Percentiles rank a stretch among this genome's conserved stretches.
Evolutionary conservation across 257 asterid genomes (phyloP).

Genomic region (Echium plantagineum): DNA sequence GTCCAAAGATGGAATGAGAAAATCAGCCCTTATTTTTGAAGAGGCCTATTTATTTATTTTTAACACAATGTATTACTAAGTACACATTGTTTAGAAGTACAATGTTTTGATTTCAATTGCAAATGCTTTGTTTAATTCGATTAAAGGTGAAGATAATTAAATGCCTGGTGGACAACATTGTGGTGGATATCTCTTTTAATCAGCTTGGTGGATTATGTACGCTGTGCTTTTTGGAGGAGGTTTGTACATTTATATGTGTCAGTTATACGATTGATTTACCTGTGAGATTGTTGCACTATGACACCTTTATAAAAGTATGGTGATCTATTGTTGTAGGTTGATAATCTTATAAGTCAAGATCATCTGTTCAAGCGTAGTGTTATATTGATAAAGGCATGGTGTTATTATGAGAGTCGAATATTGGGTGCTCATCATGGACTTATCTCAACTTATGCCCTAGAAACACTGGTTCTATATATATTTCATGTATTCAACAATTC

Average conservation of each 20-base stretch:
- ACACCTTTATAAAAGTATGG: neutral
- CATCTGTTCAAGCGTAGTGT: constrained; percentile 93
- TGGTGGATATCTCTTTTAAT: constrained; percentile 88
- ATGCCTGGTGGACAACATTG: constrained; percentile 89
- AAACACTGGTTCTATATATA: constrained; percentile 84
- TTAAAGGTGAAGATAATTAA: constrained; percentile 76
- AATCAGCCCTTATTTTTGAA: neutral
- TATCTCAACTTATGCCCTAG: constrained; percentile 91
- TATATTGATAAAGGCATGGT: constrained; percentile 93
- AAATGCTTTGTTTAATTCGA: constrained; percentile 3
- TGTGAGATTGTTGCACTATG: constrained; percentile 2
- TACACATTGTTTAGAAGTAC: too few relatives aligned
- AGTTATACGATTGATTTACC: neutral
- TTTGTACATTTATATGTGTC: constrained; percentile 13
- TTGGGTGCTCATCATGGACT: constrained; percentile 97
- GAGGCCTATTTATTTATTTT: neutral
- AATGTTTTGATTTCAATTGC: neutral
- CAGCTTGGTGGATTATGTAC: constrained; percentile 94
- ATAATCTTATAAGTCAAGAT: constrained; percentile 62
- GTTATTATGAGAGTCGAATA: constrained; percentile 94
- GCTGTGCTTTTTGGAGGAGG: constrained; percentile 92
- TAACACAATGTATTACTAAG: neutral
- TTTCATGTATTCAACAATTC: constrained; percentile 84
- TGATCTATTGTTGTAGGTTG: constrained; percentile 44
- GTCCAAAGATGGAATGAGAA: neutral